Evolutionary conservation across 352 stramenopile genomes (phyloP), one percentile per base, ranked within the genome.

Genomic region (Plasmopara muralis): DNA sequence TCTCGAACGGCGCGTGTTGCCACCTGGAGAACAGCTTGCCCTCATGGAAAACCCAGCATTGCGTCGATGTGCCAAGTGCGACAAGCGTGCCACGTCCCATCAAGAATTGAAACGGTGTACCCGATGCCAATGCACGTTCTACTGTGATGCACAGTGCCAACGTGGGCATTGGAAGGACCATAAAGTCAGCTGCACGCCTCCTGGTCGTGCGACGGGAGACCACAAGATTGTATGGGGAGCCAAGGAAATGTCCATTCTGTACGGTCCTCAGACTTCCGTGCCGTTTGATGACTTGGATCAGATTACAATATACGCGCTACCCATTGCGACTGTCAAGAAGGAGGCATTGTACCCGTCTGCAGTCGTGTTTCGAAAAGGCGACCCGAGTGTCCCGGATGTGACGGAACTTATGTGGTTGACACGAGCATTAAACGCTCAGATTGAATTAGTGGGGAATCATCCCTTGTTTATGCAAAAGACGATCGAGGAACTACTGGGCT

Each of bases 191-290:
- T 93, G 82, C 50, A 68, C 85, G 44, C 52, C 78, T 1, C 53
- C 68, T 44, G 64, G 55, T 16, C 68, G 48, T 2, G 65, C 62
- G 0, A 44, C 61, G 48, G 66, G 58, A 6, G 67, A 70, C 3
- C 57, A 69, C 9, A 79, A 85, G 57, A 84, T 88, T 43, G 52
- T 79, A 18, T 93, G 82, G 83, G 80, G 83, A 1, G 74, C 70
- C 25, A 89, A 88, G 60, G 83, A 93, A 53, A 84, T 93, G 57
- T 89, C 79, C 31, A 85, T 93, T 33, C 59, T 93, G 10, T 93
- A 78, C 25, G 80, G 80, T 8, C 60, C 64, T 0, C 53, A 78
- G 40, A 93, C 79, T 8, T 83, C 77, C 20, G 62, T 90, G 55
- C 76, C 83, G 9, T 93, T 93, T 47, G 76, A 93, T 33, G 83